Evolutionary conservation across 805 yeast species (phyloP).

Genomic region (Starmerella scarabaei): DNA sequence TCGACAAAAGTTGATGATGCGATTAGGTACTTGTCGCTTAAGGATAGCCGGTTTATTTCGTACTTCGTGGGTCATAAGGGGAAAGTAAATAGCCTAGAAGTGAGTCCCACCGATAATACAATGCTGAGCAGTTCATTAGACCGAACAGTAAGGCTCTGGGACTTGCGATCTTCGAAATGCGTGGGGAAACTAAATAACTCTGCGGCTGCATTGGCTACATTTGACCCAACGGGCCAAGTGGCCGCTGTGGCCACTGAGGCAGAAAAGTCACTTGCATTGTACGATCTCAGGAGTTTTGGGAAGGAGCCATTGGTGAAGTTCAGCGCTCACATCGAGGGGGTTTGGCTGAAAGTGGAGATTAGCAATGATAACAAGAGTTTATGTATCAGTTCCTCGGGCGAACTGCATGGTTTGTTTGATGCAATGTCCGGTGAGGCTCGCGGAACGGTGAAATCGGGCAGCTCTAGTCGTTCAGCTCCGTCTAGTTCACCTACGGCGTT

Average conservation of each 20-base stretch:
- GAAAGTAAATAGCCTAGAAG: conserved; percentile 57
- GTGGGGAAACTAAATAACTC: conserved; percentile 49
- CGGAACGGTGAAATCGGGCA: conserved; percentile 37
- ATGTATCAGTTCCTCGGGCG: conserved; percentile 42
- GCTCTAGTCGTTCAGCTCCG: conserved; percentile 29
- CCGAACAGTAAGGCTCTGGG: conserved; percentile 79
- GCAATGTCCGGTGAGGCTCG: conserved; percentile 49
- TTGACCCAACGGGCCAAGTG: conserved; percentile 74
- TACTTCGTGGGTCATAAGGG: conserved; percentile 82
- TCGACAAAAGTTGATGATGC: conserved; percentile 56
- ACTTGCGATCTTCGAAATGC: conserved; percentile 51
- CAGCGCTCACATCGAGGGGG: conserved; percentile 28
- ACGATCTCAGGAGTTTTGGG: conserved; percentile 47
- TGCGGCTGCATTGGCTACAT: conserved; percentile 46
- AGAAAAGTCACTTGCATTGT: conserved; percentile 40
- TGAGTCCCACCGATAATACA: conserved; percentile 54
- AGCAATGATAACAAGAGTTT: conserved; percentile 62
- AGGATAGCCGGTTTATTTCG: conserved; percentile 65
- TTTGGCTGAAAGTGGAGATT: conserved; percentile 60
- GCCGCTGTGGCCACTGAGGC: conserved; percentile 51
- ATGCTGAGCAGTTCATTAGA: conserved; percentile 62
- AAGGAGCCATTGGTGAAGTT: conserved; percentile 42
- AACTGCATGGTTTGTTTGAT: conserved; percentile 51
- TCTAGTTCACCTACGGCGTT: conserved; percentile 41
- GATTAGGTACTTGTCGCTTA: conserved; percentile 59